These are phyloP conservation scores for Acanthamoeba culbertsoni DNA, from an alignment of 208 protist genomes.

Conservation along the genomic window DNA sequence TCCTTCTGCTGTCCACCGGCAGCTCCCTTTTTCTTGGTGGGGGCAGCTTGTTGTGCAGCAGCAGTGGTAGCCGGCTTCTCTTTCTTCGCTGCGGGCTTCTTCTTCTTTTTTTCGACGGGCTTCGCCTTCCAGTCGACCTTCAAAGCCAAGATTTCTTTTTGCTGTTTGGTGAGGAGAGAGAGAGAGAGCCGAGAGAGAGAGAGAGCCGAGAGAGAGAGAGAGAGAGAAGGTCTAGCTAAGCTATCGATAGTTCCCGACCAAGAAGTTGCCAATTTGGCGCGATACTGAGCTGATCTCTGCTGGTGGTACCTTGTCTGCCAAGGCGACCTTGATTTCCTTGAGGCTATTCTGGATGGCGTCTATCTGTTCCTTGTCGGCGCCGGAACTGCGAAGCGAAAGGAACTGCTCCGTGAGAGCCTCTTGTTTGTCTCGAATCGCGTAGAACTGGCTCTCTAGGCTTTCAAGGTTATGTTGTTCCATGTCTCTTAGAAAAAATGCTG, in stretches of 20 bases:
- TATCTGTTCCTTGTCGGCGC: constrained; percentile 1
- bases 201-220: background rate
- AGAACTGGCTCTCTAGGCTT: constrained; percentile 7
- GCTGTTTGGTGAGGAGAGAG: background rate
- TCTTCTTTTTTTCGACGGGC: constrained; percentile 51
- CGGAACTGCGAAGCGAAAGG: background rate
- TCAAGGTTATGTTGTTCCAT: background rate
- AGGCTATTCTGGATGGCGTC: background rate
- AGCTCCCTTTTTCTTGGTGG: background rate
- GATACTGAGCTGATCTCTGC: too few species aligned
- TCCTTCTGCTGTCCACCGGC: background rate
- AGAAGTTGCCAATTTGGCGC: too few species aligned
- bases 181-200: background rate
- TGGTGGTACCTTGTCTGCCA: constrained; percentile 4
- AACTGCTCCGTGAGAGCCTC: constrained; percentile 37
- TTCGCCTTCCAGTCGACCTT: constrained; percentile 46
- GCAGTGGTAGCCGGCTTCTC: background rate
- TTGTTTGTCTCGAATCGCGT: constrained; percentile 30
- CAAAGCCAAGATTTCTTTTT: constrained; percentile 25
- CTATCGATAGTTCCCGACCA: too few species aligned
- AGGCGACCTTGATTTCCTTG: constrained; percentile 10
- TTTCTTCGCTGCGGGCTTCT: constrained; percentile 14
- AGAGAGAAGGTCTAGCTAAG: too few species aligned
- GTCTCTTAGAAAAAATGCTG: background rate
- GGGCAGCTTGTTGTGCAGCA: background rate